phyloP scores from a whole-genome alignment of 2,329 filamentous ascomycete species.

The Exophiala sideris region DNA sequence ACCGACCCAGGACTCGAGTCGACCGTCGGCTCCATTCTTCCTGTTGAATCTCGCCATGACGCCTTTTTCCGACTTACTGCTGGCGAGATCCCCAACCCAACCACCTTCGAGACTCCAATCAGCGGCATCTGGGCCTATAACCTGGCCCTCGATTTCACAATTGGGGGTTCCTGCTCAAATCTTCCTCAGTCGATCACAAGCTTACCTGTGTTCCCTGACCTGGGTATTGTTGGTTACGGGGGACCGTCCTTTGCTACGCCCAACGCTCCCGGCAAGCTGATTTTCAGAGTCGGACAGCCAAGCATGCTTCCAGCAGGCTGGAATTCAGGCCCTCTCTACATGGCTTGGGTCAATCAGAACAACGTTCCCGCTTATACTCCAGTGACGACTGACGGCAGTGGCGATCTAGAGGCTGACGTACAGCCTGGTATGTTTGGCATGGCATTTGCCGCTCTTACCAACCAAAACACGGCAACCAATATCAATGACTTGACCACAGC shows the following conservation, averaged over 20 bases:
- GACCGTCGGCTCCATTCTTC: constrained; percentile 29
- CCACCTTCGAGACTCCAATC: constrained; percentile 31
- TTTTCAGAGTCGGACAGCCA: constrained; percentile 22
- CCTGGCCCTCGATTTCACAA: constrained; percentile 31
- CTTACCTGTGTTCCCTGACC: constrained; percentile 18
- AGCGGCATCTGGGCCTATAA: constrained; percentile 32
- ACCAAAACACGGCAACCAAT: constrained; percentile 22
- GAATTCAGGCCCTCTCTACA: constrained; percentile 18
- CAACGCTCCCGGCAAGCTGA: constrained; percentile 17
- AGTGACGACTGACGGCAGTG: constrained; percentile 16
- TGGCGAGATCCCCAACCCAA: constrained; percentile 32
- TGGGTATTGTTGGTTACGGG: constrained; percentile 19
- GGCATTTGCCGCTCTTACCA: constrained; percentile 26
- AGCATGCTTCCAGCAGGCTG: constrained; percentile 14
- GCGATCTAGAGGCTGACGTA: constrained; percentile 21
- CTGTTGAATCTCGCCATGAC: constrained; percentile 33
- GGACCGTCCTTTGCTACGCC: constrained; percentile 16
- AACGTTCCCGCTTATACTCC: constrained; percentile 27
- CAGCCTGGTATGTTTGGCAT: constrained; percentile 25
- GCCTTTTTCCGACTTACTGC: constrained; percentile 31
- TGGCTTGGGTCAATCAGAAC: constrained; percentile 29
- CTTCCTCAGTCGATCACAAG: constrained; percentile 7
- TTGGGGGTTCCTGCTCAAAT: constrained; percentile 27
- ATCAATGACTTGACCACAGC: constrained; percentile 17
- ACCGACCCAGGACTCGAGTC: constrained; percentile 27